Base-by-base conservation (phyloP, 306 rosid genomes). In the Trifolium dubium region DNA sequence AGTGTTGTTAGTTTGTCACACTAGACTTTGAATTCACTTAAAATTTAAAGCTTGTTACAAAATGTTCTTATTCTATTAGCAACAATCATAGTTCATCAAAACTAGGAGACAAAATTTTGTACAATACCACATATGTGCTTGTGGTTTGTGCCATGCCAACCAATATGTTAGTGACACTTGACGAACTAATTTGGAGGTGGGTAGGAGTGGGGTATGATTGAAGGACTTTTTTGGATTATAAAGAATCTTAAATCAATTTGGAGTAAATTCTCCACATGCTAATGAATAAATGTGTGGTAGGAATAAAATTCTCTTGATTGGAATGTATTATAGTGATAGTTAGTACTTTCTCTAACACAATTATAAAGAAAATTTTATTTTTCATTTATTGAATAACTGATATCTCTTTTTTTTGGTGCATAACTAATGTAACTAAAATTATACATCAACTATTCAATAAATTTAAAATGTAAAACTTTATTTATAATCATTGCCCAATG, bases 41-140 rank as follows among this genome's bases (percentile, higher is more conserved):
- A 39, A 44, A 4, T 1, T 15, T 9, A 3, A 64, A 15, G 6
- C 55, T 74, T 51, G 64, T 30, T 31, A 23, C 59, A 66, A 54
- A 75, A 65, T 53, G 32, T 40, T 8, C 46, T 10, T 64, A 44
- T 35, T 30, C 32, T n/a, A 4, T 51, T 11, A 11, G 47, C 41
- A 66, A 53, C 37, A 66, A 29, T 66, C n/a, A 47, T 55, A 43
- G 40, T 66, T 31, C 37, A 66, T 66, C 59, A 44, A 60, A 60
- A 32, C 12, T 28, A 28, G 63, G 23, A 15, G 66, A 58, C 1
- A 17, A 56, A 40, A 28, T 71, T 56, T 35, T 8, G 35, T 40
- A 14, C 41, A 60, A 60, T 60, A 60, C 41, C 11, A 46, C 32
- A 46, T 40, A 46, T 40, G 60, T 10, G 37, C 43, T 60, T 60